Evolutionary conservation across 441 rosid genomes (phyloP).

Genomic region (Corymbia citriodora): DNA sequence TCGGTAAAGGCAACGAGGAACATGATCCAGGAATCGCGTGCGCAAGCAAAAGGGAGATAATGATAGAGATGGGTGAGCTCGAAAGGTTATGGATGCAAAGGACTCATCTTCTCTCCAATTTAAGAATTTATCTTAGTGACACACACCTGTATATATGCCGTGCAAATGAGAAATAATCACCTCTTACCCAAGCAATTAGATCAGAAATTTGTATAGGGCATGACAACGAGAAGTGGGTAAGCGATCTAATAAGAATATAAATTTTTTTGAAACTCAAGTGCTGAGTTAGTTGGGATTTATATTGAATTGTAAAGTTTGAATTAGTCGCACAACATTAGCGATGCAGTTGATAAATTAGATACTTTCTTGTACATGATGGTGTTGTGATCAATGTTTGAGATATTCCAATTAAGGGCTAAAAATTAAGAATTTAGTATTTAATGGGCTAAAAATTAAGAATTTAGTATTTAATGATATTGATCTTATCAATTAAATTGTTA

Average conservation of each 20-base stretch:
- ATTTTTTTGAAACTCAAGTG: background rate
- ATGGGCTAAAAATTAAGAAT: background rate
- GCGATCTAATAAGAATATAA: background rate
- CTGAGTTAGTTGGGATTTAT: background rate
- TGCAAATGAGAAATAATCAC: background rate
- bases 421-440: background rate
- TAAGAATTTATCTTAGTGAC: background rate
- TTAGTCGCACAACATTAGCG: accelerated
- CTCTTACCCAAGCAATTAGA: background rate
- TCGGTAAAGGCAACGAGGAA: background rate
- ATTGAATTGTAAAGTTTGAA: background rate
- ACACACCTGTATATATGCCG: background rate
- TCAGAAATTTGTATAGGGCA: background rate
- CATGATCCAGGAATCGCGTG: background rate
- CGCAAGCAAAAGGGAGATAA: background rate
- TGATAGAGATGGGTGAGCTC: background rate
- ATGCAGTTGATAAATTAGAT: background rate
- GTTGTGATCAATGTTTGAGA: background rate
- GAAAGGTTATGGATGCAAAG: background rate
- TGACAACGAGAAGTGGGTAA: background rate
- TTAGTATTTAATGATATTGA: background rate
- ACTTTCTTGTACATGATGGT: background rate
- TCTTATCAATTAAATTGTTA: background rate
- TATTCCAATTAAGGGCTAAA: no score
- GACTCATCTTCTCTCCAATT: background rate